phyloP scores from a whole-genome alignment of 2,329 filamentous ascomycete genomes.

The Aaosphaeria arxii region DNA sequence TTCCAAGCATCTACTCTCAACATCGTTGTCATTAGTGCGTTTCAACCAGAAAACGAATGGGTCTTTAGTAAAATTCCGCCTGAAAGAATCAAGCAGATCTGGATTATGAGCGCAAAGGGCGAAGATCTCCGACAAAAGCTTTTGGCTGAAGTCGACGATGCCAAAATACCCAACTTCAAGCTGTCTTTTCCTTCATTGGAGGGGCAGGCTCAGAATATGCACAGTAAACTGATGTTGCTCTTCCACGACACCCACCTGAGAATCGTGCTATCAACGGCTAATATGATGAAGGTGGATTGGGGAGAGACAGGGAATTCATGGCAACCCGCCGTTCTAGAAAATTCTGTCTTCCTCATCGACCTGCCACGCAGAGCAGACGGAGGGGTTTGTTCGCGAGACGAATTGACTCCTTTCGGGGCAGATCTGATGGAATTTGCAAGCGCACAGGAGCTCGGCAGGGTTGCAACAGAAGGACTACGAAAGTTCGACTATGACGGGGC shows the following conservation, averaged over 20 bases:
- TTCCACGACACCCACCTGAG: conserved; percentile 72
- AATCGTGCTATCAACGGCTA: conserved; percentile 82
- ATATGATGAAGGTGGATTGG: conserved; percentile 85
- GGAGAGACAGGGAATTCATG: conserved; percentile 57
- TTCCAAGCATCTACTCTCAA: conserved; percentile 70
- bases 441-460: conserved; percentile 62
- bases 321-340: conserved; percentile 33
- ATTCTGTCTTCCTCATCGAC: conserved; percentile 84
- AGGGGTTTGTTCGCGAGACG: conserved; percentile 18
- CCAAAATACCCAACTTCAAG: conserved; percentile 53
- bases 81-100: conserved; percentile 45
- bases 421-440: conserved; percentile 70
- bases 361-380: conserved; percentile 59
- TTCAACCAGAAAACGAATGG: conserved; percentile 82
- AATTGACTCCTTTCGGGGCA: conserved; percentile 59
- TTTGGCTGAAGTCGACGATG: conserved; percentile 24
- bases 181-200: conserved; percentile 81
- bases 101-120: conserved; percentile 60
- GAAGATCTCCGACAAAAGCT: conserved; percentile 31
- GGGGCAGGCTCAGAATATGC: conserved; percentile 71
- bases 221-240: conserved; percentile 91
- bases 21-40: conserved; percentile 81
- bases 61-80: conserved; percentile 66
- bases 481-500: conserved; percentile 83
- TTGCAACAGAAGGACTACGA: conserved; percentile 64